Evolutionary conservation across 768 basidiomycete species (phyloP).

Genomic region (Mycena olivaceomarginata): DNA sequence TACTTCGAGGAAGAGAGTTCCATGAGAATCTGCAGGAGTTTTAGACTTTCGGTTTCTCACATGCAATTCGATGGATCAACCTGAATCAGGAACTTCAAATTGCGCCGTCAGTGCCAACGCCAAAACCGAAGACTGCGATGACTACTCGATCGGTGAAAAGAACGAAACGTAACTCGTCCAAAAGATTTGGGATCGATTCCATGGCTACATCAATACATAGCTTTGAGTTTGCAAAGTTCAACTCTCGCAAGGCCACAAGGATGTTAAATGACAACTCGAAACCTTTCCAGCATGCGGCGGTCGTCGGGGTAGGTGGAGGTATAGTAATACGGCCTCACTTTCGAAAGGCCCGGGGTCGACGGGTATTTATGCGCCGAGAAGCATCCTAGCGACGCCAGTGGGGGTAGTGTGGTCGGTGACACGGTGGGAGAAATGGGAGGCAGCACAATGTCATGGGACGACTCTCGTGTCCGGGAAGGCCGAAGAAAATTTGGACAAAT

Average conservation of each 20-base stretch:
- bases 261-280: constrained; percentile 27
- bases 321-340: neutral
- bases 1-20: too few relatives aligned
- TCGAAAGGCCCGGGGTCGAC: neutral
- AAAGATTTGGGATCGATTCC: neutral
- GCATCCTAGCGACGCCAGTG: constrained; percentile 36
- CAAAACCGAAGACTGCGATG: too few relatives aligned
- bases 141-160: too few relatives aligned
- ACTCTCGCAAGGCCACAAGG: too few relatives aligned
- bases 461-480: neutral
- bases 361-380: neutral
- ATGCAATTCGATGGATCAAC: too few relatives aligned
- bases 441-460: neutral
- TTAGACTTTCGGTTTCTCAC: too few relatives aligned
- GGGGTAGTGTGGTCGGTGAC: constrained; percentile 24
- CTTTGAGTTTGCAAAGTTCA: too few relatives aligned
- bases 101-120: too few relatives aligned
- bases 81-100: too few relatives aligned
- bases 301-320: constrained; percentile 52
- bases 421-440: constrained; percentile 31
- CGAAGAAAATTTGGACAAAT: neutral
- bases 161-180: too few relatives aligned
- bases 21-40: too few relatives aligned
- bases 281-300: constrained; percentile 45
- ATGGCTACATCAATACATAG: too few relatives aligned